A percentile compares a stretch with the other conserved stretches of the same genome.
phyloP scores from a whole-genome alignment of 2,329 filamentous ascomycete species.

The Arthrobotrys sinensis region DNA sequence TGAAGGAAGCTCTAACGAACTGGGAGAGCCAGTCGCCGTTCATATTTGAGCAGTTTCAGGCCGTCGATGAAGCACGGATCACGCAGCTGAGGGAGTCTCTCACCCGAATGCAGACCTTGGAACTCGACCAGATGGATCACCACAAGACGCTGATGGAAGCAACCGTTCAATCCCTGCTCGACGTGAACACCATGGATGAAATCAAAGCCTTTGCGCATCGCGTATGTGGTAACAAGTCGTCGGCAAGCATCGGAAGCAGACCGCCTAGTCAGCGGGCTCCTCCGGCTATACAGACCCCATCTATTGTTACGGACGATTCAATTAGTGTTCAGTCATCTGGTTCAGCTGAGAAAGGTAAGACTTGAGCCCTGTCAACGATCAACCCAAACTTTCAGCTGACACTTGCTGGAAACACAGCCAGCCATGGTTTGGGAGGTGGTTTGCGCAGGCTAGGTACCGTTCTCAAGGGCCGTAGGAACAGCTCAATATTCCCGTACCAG shows the following conservation, averaged over 20 bases:
- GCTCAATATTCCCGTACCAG: conserved; percentile 62
- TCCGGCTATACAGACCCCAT: conserved; percentile 67
- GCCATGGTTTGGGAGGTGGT: conserved; percentile 59
- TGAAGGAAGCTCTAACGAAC: conserved; percentile 84
- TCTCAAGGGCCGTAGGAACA: conserved; percentile 64
- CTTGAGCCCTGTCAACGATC: background rate
- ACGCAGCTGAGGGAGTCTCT: conserved; percentile 92
- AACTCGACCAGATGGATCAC: conserved; percentile 87
- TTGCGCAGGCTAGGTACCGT: conserved; percentile 66
- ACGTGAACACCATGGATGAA: conserved; percentile 88
- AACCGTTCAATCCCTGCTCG: conserved; percentile 84
- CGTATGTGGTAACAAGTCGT: conserved; percentile 66
- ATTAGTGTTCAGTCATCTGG: conserved; percentile 73
- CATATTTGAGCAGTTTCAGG: conserved; percentile 92
- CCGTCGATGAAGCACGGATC: conserved; percentile 87
- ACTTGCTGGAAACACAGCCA: background rate
- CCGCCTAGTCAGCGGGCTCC: conserved; percentile 65
- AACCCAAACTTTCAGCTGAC: background rate
- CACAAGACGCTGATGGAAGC: conserved; percentile 81
- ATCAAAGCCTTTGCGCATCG: conserved; percentile 78
- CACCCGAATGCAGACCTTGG: conserved; percentile 93
- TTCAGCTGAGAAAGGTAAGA: conserved; percentile 66
- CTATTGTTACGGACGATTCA: conserved; percentile 71
- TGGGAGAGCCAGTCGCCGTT: conserved; percentile 97
- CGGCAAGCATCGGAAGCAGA: conserved; percentile 67